Evolutionary conservation across 441 rosid species (phyloP).

Genomic region (Arabidopsis hybrid): DNA sequence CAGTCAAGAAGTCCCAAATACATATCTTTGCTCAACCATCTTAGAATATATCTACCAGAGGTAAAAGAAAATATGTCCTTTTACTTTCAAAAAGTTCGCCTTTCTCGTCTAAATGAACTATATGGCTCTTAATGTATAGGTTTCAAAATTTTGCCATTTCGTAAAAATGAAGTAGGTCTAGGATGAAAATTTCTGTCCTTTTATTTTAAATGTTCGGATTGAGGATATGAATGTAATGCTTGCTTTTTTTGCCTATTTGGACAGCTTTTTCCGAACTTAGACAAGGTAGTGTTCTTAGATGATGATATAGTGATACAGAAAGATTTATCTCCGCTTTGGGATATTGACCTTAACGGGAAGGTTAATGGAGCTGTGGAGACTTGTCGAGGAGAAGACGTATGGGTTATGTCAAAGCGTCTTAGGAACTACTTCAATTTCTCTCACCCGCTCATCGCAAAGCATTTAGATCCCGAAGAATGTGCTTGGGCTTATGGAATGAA

Average conservation of each 20-base stretch:
- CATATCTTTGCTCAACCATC: conserved; percentile 98
- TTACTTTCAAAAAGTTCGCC: background rate
- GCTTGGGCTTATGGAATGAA: conserved; percentile 99
- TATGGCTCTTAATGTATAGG: background rate
- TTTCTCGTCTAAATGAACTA: background rate
- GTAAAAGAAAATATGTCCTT: conserved; percentile 45
- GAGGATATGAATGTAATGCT: conserved; percentile 19
- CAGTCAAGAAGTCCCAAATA: conserved; percentile 99
- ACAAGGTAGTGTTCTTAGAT: conserved; percentile 95
- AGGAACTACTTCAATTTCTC: conserved; percentile 98
- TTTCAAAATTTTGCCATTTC: background rate
- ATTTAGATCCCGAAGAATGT: conserved; percentile 88
- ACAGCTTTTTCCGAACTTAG: conserved; percentile 95
- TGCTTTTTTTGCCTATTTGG: conserved; percentile 28
- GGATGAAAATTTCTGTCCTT: conserved; percentile 31
- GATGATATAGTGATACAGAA: conserved; percentile 95
- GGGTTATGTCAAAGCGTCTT: conserved; percentile 98
- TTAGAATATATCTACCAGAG: conserved; percentile 98
- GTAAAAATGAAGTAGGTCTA: background rate
- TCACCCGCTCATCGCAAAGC: conserved; percentile 82
- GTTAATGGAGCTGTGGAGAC: conserved; percentile 99
- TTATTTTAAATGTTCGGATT: background rate
- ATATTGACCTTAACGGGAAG: conserved; percentile 85
- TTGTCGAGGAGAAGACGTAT: conserved; percentile 92
- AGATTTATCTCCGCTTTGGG: conserved; percentile 94